These are phyloP conservation scores for Lepiota venenata DNA, from an alignment of 768 basidiomycete genomes.

Conservation along the genomic window DNA sequence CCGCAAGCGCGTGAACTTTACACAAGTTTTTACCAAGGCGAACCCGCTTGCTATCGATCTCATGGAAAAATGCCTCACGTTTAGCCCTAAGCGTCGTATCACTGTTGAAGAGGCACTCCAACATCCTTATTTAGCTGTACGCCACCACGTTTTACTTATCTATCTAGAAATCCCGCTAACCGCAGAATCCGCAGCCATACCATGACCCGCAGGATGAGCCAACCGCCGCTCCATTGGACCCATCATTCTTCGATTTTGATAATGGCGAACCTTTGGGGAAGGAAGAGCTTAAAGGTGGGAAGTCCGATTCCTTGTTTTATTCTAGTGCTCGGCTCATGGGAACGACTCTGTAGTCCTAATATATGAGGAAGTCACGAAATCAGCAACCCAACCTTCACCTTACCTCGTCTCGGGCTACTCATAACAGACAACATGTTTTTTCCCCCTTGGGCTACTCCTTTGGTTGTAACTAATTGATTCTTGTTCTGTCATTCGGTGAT, in stretches of 20 bases:
- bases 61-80: conserved; percentile 77
- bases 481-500: background rate
- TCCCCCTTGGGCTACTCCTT: background rate
- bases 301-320: conserved; percentile 8
- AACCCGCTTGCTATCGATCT: conserved; percentile 73
- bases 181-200: conserved; percentile 52
- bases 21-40: conserved; percentile 69
- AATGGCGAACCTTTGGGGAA: conserved; percentile 62
- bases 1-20: conserved; percentile 73
- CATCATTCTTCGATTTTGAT: conserved; percentile 84
- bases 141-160: conserved; percentile 17
- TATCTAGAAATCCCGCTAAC: background rate
- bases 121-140: conserved; percentile 85
- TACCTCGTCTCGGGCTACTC: conserved; percentile 8
- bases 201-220: conserved; percentile 92
- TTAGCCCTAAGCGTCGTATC: conserved; percentile 84
- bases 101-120: conserved; percentile 84
- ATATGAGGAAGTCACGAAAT: conserved; percentile 7
- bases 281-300: conserved; percentile 64
- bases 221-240: conserved; percentile 67
- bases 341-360: background rate
- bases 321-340: background rate
- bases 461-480: background rate
- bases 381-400: background rate
- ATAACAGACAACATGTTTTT: background rate